These are phyloP conservation scores for Coemansia sp. DNA, from an alignment of 192 early-diverging fungal species.

Conservation along the genomic window DNA sequence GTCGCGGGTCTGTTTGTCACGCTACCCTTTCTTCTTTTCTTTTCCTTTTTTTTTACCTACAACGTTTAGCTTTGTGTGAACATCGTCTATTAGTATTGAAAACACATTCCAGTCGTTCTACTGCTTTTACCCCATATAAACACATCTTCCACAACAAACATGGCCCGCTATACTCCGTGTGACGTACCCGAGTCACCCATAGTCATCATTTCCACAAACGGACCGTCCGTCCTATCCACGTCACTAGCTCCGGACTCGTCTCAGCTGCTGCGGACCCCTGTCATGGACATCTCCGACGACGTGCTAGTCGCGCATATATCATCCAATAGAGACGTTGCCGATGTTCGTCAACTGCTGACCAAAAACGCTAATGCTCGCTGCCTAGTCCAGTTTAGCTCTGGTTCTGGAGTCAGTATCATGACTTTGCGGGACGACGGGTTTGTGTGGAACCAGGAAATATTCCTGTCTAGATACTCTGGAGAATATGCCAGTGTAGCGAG, in stretches of 20 bases:
- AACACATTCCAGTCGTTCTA: constrained; percentile 3
- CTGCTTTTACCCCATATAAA: not conserved
- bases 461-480: constrained; percentile 24
- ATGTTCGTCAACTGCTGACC: constrained; percentile 27
- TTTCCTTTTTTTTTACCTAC: not conserved
- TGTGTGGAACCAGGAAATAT: constrained; percentile 45
- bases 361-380: constrained; percentile 30
- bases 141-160: not conserved
- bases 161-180: not conserved
- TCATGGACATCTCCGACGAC: constrained; percentile 21
- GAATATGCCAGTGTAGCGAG: constrained; percentile 28
- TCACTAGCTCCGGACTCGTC: constrained; percentile 24
- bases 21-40: not conserved
- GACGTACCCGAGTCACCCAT: constrained; percentile 10
- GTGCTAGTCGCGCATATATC: constrained; percentile 30
- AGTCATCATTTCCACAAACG: constrained; percentile 39
- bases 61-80: not conserved
- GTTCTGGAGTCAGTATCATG: constrained; percentile 25
- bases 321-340: constrained; percentile 12
- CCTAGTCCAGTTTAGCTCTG: constrained; percentile 32
- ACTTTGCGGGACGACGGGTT: constrained; percentile 46
- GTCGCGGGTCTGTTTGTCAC: not conserved
- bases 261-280: constrained; percentile 18
- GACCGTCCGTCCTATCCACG: constrained; percentile 37
- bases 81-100: not conserved